Evolutionary conservation across 2,329 filamentous ascomycete species (phyloP).

Genomic region (Fusarium coicis): DNA sequence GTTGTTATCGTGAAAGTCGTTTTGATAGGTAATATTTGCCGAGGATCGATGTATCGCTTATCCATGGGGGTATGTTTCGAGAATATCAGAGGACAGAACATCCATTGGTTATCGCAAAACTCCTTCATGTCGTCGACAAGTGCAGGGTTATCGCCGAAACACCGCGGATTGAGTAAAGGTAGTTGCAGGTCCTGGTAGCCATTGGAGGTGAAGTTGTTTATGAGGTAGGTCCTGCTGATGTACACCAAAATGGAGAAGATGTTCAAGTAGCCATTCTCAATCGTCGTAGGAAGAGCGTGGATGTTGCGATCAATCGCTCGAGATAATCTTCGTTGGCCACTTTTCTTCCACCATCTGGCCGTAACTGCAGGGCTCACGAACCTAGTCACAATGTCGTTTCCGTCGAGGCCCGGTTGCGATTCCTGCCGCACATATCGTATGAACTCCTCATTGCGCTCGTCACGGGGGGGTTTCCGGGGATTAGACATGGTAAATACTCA

Average conservation of each 20-base stretch:
- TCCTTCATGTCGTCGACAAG: neutral
- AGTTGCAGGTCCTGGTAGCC: constrained; percentile 4
- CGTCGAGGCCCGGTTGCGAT: neutral
- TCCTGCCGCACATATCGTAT: neutral
- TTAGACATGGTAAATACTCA: neutral
- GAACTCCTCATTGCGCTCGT: constrained; percentile 6
- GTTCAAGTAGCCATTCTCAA: constrained; percentile 5
- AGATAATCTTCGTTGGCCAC: neutral
- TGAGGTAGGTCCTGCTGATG: neutral
- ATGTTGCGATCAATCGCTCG: neutral
- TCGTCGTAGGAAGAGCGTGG: neutral
- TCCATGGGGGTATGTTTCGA: neutral
- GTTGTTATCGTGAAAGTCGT: neutral
- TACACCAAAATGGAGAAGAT: constrained; percentile 31
- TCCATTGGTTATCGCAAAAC: constrained; percentile 18
- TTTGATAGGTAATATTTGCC: constrained; percentile 24
- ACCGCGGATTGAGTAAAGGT: neutral
- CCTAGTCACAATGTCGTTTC: neutral
- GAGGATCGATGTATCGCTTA: neutral
- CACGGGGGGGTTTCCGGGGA: neutral
- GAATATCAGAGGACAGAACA: constrained; percentile 19
- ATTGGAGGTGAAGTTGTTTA: neutral
- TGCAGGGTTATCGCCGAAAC: neutral
- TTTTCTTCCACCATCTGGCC: constrained; percentile 1
- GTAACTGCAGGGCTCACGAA: neutral